Evolutionary conservation across 2,329 filamentous ascomycete species (phyloP), one percentile per base, ranked within the genome.

Genomic region (Chalara sp.): DNA sequence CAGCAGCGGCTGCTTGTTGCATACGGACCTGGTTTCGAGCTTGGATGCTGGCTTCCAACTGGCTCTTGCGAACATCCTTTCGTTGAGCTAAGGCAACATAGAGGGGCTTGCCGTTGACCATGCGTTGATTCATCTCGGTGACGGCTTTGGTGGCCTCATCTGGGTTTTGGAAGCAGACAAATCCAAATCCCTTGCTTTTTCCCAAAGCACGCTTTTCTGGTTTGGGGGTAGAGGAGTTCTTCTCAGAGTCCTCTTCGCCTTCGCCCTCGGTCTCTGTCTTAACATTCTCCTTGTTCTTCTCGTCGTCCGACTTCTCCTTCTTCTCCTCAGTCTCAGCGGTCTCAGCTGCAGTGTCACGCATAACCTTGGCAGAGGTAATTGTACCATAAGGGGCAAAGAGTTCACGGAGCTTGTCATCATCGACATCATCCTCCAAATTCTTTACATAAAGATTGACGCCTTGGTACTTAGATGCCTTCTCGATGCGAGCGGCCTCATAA

Each of bases 371-470:
- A 37, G 93, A 97, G 55, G 93, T 99, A 72, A 99, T 97, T 63
- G 88, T 89, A 56, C 93, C 93, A 65, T 87, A 97, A 61, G 89
- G 80, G 66, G 84, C 76, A 72, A 99, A 99, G 70, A 97, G 86
- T 65, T 91, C 85, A 64, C 93, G 90, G 56, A 99, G 83, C 81
- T 96, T 96, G 66, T 99, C 93, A 63, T 99, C 93, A 66, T 99
- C 93, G 60, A 99, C 83, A 55, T 97, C 93, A 62, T 99, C 93
- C 59, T 90, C 87, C 55, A 99, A 78, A 75, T 99, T 99, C 85
- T 99, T 99, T 76, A 99, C 93, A 78, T 99, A 99, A 46, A 99
- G 81, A 78, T 99, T 99, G 71, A 99, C 93, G 62, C 93, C 93
- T 76, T 96, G 90, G 76, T 99, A 99, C 79, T 99, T 99, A 77